Evolutionary conservation across 169 alveolate species (phyloP), one percentile per base, ranked within the genome.

Genomic region (Plasmodium gaboni): DNA sequence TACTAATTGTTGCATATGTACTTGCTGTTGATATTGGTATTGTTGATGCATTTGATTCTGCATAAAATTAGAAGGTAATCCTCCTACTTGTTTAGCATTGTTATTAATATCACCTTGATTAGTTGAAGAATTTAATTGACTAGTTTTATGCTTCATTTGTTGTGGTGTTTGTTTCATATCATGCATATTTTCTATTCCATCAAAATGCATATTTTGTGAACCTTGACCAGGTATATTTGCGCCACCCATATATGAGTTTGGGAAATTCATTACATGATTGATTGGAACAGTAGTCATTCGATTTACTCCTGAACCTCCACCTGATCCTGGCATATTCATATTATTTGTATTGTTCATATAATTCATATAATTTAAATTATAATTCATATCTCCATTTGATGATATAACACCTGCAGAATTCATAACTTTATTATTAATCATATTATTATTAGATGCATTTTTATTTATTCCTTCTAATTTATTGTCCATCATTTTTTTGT

Each of bases 1-100:
- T 10, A 83, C 13, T 51, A 83, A 68, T 7, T 83, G 91, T 50
- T 83, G 91, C 15, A 83, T 68, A 55, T 83, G 80, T 71, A 83
- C 44, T 50, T 83, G 91, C 17, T 83, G 91, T 28, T 83, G 91
- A 1, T 68, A 68, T 55, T 68, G 91, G 59, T 32, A 68, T 9
- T 83, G 91, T 12, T 68, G 80, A 15, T 83, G 91, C 15, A 83
- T 22, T 22, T 55, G 83, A 57, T 83, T 83, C 28, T 57, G 91
- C 63, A 83, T 38, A 28, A 83, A 48, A 38, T 83, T 83, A 5
- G 76, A 24, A 24, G 85, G 53, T 46, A 68, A 15, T 26, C 28
- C 42, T 38, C 46, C 46, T 38, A 38, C 9, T 17, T 57, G 91
- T 57, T 50, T 10, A 26, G 32, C 57, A 28, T 60, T 63, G 19